phyloP scores from a whole-genome alignment of 441 rosid genomes.

The Gossypium trilobum region DNA sequence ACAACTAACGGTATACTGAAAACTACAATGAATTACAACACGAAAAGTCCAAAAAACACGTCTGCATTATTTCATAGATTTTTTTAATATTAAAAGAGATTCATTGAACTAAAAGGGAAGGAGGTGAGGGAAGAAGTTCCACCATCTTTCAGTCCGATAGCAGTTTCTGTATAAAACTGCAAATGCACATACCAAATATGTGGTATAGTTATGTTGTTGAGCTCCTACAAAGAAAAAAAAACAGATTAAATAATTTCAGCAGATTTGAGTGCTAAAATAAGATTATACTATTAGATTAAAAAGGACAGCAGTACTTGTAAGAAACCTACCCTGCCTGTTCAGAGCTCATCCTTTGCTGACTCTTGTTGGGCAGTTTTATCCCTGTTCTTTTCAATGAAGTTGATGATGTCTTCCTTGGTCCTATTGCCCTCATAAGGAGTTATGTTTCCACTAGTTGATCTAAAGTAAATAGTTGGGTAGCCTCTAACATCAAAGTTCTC shows the following conservation, averaged over 20 bases:
- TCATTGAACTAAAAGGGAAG: not conserved
- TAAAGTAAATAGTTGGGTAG: conserved; percentile 74
- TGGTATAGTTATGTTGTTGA: not conserved
- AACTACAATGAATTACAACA: not conserved
- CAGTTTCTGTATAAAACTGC: not conserved
- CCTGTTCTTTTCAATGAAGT: conserved; percentile 73
- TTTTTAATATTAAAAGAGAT: not conserved
- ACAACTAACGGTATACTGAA: not conserved
- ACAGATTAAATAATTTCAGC: not conserved
- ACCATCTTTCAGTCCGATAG: not conserved
- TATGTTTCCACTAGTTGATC: conserved; percentile 54
- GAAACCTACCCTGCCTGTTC: conserved; percentile 13
- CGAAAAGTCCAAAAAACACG: not conserved
- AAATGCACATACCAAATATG: not conserved
- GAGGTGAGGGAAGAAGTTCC: not conserved
- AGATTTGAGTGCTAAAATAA: not conserved
- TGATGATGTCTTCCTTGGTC: conserved; percentile 68
- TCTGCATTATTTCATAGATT: not conserved
- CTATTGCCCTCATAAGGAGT: conserved; percentile 57
- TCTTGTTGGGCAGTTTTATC: conserved; percentile 36
- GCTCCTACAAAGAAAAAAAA: not conserved
- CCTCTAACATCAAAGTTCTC: conserved; percentile 67
- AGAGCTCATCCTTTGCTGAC: conserved; percentile 42
- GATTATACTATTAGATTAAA: not conserved
- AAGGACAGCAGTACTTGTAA: not conserved